Percentiles rank a stretch among this genome's conserved stretches.
Evolutionary conservation across 2,329 filamentous ascomycete species (phyloP).

Genomic region (Karstenula rhodostoma): DNA sequence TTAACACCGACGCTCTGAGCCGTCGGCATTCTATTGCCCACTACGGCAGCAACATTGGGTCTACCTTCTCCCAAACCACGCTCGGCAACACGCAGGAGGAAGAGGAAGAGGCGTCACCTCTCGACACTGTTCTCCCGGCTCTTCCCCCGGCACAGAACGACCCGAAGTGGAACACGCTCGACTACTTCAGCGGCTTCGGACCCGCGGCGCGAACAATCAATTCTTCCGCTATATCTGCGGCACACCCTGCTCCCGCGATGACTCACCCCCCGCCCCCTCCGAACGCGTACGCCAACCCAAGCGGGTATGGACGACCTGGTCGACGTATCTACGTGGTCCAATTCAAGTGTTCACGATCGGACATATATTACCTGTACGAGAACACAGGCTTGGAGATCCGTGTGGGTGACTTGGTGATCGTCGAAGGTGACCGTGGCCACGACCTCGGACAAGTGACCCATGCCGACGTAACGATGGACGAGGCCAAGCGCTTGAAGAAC

Average conservation of each 20-base stretch:
- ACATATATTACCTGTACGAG: slow-evolving; percentile 97
- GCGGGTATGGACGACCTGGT: slow-evolving; percentile 38
- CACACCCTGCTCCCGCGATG: slow-evolving; percentile 44
- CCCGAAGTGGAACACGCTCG: slow-evolving; percentile 10
- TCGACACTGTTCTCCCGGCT: slow-evolving; percentile 16
- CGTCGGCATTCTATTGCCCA: slow-evolving; percentile 79
- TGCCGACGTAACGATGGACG: slow-evolving; percentile 86
- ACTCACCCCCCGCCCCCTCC: slow-evolving; percentile 32
- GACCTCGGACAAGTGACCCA: slow-evolving; percentile 93
- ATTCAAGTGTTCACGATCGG: slow-evolving; percentile 95
- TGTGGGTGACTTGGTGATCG: slow-evolving; percentile 92
- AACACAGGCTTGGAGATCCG: slow-evolving; percentile 91
- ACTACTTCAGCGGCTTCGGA: slow-evolving; percentile 49
- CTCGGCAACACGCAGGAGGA: slow-evolving; percentile 44
- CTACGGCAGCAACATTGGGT: slow-evolving; percentile 36
- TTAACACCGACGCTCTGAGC: slow-evolving; percentile 62
- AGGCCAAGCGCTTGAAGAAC: slow-evolving; percentile 88
- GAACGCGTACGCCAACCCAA: slow-evolving; percentile 47
- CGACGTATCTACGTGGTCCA: slow-evolving; percentile 80
- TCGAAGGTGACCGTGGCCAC: slow-evolving; percentile 94
- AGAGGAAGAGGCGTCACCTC: slow-evolving; percentile 38
- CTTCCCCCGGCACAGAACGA: slow-evolving; percentile 4
- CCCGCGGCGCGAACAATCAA: slow-evolving; percentile 47
- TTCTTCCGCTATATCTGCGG: slow-evolving; percentile 45
- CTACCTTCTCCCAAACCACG: slow-evolving; percentile 32